Evolutionary conservation across 2,329 filamentous ascomycete species (phyloP).

Genomic region (Curvularia eragrostidis): DNA sequence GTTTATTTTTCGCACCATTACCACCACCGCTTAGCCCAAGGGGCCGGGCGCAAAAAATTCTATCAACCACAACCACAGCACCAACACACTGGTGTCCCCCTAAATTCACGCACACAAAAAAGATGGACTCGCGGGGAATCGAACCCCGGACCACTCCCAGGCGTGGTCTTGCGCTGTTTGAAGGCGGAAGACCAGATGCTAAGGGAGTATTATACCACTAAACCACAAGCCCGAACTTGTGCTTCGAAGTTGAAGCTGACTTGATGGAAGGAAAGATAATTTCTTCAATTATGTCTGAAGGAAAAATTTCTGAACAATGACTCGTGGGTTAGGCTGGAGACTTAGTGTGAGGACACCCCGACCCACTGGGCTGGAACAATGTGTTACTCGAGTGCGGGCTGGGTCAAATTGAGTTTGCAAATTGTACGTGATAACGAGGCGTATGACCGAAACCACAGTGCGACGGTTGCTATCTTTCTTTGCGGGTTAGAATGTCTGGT

Average conservation of each 20-base stretch:
- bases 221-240: slow-evolving; percentile 25
- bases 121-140: slow-evolving; percentile 18
- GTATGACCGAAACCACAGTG: too few species aligned
- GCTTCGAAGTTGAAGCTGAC: neutral
- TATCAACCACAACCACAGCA: neutral
- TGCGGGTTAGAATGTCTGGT: too few species aligned
- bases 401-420: too few species aligned
- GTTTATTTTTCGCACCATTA: neutral
- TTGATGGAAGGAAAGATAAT: neutral
- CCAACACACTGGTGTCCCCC: neutral
- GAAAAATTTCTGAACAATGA: neutral
- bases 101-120: neutral
- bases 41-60: neutral
- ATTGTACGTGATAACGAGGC: too few species aligned
- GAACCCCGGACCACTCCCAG: slow-evolving; percentile 24
- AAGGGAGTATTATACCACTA: slow-evolving; percentile 33
- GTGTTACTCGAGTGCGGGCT: too few species aligned
- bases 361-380: too few species aligned
- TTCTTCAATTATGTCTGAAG: neutral
- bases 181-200: too few species aligned
- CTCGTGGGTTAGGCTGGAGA: neutral
- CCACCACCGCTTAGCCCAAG: neutral
- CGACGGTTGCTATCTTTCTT: too few species aligned
- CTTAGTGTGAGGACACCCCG: neutral
- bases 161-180: too few species aligned